These are phyloP conservation scores for Ophiosphaerella herpotricha DNA, from an alignment of 2,329 filamentous ascomycete genomes.

Conservation along the genomic window DNA sequence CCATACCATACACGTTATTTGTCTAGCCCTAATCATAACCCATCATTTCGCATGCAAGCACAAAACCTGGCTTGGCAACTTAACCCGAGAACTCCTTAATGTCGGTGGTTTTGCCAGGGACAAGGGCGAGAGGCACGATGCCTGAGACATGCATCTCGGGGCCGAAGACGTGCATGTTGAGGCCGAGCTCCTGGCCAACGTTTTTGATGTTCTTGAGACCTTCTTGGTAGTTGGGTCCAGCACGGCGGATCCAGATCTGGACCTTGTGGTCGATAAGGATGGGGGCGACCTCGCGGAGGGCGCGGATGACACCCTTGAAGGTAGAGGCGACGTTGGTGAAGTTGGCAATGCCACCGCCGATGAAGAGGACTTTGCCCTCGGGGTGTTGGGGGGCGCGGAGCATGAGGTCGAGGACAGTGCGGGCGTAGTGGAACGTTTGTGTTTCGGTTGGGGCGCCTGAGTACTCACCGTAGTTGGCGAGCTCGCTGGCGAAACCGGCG, in stretches of 20 bases:
- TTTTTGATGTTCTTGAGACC: constrained; percentile 99
- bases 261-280: constrained; percentile 94
- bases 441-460: constrained; percentile 98
- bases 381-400: constrained; percentile 82
- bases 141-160: constrained; percentile 89
- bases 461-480: constrained; percentile 99
- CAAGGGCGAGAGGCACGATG: constrained; percentile 89
- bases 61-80: constrained; percentile 1
- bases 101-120: constrained; percentile 61
- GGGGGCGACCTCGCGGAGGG: constrained; percentile 85
- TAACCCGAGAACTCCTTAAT: constrained; percentile 66
- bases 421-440: constrained; percentile 98
- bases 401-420: constrained; percentile 96
- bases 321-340: constrained; percentile 99
- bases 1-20: too few relatives aligned
- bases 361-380: constrained; percentile 98
- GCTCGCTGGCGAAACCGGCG: constrained; percentile 89
- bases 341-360: constrained; percentile 99
- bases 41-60: too few relatives aligned
- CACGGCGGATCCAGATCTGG: constrained; percentile 91
- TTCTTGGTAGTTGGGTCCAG: constrained; percentile 99
- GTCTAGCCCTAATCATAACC: too few relatives aligned
- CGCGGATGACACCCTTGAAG: constrained; percentile 99
- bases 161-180: constrained; percentile 91
- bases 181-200: constrained; percentile 88